These are phyloP conservation scores for Naumovozyma castellii DNA, from an alignment of 805 yeast genomes.

Conservation along the genomic window DNA sequence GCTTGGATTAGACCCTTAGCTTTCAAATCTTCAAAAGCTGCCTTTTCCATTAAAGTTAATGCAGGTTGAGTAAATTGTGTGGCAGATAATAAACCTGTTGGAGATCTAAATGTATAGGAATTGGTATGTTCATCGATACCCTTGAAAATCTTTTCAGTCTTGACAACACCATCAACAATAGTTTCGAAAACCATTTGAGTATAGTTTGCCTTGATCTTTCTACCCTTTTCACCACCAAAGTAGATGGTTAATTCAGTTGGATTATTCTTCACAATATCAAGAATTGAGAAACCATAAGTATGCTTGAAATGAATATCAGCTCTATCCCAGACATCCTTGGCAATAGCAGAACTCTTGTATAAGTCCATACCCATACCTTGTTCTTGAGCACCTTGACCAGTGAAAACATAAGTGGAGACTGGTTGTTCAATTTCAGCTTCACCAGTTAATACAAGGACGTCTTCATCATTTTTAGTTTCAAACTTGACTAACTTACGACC, in stretches of 20 bases:
- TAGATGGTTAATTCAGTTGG: conserved; percentile 93
- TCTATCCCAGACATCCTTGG: conserved; percentile 93
- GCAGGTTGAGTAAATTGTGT: conserved; percentile 99
- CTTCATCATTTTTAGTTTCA: conserved; percentile 74
- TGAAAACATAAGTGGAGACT: conserved; percentile 88
- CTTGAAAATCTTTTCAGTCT: conserved; percentile 92
- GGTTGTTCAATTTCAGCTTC: conserved; percentile 99
- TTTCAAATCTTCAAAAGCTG: conserved; percentile 95
- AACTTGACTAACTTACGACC: conserved; percentile 96
- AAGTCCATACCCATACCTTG: conserved; percentile 99
- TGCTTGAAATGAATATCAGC: conserved; percentile 89
- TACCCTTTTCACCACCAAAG: conserved; percentile 97
- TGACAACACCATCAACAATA: conserved; percentile 71
- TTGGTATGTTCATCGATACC: conserved; percentile 73
- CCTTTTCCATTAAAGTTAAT: conserved; percentile 97
- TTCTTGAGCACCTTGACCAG: conserved; percentile 99
- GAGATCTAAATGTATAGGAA: conserved; percentile 81
- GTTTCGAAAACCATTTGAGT: conserved; percentile 97
- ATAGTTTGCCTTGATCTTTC: conserved; percentile 88
- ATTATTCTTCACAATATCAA: conserved; percentile 90
- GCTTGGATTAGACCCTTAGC: conserved; percentile 90
- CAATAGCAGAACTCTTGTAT: conserved; percentile 82
- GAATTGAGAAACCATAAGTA: conserved; percentile 94
- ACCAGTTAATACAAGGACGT: conserved; percentile 77
- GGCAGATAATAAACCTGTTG: conserved; percentile 91